Evolutionary conservation across 495 filamentous ascomycete genomes (phyloP).

Genomic region (Daldinia grandis): DNA sequence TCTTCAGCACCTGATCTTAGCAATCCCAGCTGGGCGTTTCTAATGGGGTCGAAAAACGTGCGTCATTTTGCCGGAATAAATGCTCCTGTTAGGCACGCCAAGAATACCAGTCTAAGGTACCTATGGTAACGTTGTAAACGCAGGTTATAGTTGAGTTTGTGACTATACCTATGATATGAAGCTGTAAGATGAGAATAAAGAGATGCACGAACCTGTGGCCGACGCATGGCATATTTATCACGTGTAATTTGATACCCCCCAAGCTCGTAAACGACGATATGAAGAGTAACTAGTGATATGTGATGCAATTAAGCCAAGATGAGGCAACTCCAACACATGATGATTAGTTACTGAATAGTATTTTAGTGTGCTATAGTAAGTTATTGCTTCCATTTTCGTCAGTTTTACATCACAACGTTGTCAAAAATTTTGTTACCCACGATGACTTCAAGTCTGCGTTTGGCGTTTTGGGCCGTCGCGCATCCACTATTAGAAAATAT

Average conservation of each 20-base stretch:
- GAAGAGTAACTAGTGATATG: neutral
- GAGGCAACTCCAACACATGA: neutral
- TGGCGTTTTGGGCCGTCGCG: neutral
- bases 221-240: no score
- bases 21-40: slow-evolving; percentile 9
- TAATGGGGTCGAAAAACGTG: neutral
- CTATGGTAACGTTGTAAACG: no score
- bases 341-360: neutral
- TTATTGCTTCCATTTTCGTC: neutral
- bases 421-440: neutral
- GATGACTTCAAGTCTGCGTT: slow-evolving; percentile 1
- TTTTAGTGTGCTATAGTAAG: neutral
- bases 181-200: neutral
- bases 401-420: neutral
- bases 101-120: neutral
- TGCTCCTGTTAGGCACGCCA: slow-evolving; percentile 7
- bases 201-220: no score
- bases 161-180: neutral
- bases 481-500: neutral
- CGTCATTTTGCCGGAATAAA: slow-evolving; percentile 20
- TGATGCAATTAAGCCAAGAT: neutral
- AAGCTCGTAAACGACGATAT: no score
- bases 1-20: slow-evolving; percentile 14
- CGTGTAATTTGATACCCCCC: no score
- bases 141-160: no score